Evolutionary conservation across 805 yeast genomes (phyloP), one percentile per base, ranked within the genome.

Genomic region (Brettanomyces sp.): DNA sequence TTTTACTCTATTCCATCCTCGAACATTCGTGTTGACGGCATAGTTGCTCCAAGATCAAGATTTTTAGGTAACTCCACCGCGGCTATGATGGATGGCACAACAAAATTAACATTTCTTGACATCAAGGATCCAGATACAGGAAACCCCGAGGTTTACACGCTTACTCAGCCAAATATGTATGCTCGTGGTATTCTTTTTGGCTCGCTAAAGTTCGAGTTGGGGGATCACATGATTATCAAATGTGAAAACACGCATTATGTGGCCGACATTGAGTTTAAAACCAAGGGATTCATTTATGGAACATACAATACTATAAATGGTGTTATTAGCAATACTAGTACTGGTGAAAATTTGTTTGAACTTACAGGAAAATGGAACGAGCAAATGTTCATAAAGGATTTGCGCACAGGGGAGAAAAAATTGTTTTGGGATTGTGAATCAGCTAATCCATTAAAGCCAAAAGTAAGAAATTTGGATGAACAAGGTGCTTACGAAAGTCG

Each of bases 1-100:
- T 93, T 89, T 60, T 93, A 87, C 62, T 70, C 82, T 65, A 76
- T 86, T 35, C 99, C 99, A 0, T 84, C 79, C 47, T 76, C 77
- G 48, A 77, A 78, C 53, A 85, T 93, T 48, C 77, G 93, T 51
- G 88, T 83, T 22, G 99, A 93, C 58, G 99, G 99, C 30, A 74
- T 84, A 12, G 79, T 89, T 18, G 72, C 88, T 39, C 99, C 99
- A 22, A 82, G 77, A 58, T 89, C 97, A 1, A 77, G 79, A 56
- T 93, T 93, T 57, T 70, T 91, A 49, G 99, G 99, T 32, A 93
- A 93, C 60, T 88, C 96, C 2, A 90, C 96, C 0, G 99, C 98
- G 21, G 95, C 96, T 1, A 79, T 93, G 63, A 93, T 93, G 99
- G 96, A 90, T 55, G 99, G 99, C 21, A 59, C 75, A 47, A 91